These are phyloP conservation scores for Phytopythium vexans DNA, from an alignment of 352 stramenopile genomes.

Conservation along the genomic window DNA sequence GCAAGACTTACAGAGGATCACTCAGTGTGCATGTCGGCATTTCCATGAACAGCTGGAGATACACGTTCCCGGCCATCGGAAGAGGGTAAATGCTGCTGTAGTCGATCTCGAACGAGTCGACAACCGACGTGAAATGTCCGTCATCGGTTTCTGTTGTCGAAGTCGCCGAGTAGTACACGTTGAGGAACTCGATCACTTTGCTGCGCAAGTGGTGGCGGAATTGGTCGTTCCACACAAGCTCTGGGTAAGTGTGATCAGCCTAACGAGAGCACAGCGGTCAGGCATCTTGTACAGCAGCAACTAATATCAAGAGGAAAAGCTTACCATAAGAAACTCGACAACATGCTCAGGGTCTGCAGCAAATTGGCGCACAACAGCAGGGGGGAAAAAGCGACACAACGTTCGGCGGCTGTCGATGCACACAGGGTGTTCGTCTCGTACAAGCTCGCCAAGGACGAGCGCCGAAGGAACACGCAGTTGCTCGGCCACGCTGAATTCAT, in stretches of 20 bases:
- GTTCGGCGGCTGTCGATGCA: conserved; percentile 48
- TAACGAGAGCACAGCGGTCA: conserved; percentile 28
- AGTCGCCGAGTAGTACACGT: conserved; percentile 66
- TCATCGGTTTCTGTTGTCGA: conserved; percentile 39
- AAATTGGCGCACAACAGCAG: conserved; percentile 55
- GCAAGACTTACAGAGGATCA: conserved; percentile 79
- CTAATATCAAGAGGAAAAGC: not conserved
- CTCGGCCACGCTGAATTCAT: conserved; percentile 55
- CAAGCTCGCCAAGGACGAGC: conserved; percentile 65
- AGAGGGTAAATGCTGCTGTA: conserved; percentile 69
- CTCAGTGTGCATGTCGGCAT: conserved; percentile 90
- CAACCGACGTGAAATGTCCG: conserved; percentile 30
- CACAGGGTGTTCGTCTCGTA: conserved; percentile 32
- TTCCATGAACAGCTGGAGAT: conserved; percentile 92
- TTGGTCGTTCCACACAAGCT: conserved; percentile 92
- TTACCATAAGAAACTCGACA: conserved; percentile 60
- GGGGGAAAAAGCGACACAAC: conserved; percentile 71
- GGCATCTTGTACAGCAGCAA: not conserved
- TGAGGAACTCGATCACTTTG: conserved; percentile 69
- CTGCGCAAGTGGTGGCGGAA: conserved; percentile 84
- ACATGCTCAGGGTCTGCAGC: conserved; percentile 45
- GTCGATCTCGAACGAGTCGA: conserved; percentile 69
- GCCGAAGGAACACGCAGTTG: conserved; percentile 53
- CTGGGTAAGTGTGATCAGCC: conserved; percentile 88
- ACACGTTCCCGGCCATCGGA: conserved; percentile 84